Base-by-base conservation (phyloP, 2,329 filamentous ascomycete genomes). In the Lizonia empirigonia region DNA sequence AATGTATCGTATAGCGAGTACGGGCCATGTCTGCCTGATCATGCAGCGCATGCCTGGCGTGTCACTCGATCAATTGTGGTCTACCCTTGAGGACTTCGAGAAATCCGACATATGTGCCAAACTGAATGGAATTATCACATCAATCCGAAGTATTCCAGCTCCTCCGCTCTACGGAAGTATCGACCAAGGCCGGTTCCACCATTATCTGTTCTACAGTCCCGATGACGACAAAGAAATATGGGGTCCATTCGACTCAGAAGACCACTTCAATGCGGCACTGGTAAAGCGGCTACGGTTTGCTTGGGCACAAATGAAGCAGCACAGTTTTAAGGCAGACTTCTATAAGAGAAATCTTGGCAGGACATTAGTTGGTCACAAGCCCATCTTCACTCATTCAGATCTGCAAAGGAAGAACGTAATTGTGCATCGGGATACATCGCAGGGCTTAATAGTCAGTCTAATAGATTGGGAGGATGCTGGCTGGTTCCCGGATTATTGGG, bases 401-500 rank as follows among this genome's bases (percentile, higher is more conserved):
- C 48, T 56, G 22, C 48, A 49, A 40, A 39, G 53, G 27, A 56
- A 56, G 41, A 56, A 53, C 38, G 46, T 56, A 10, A 9, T 52
- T 19, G 22, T 56, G 22, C 38, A 44, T 46, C 4, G 33, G 36
- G 50, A 50, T 23, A 32, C 18, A 23, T 32, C 20, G 18, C 40
- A 47, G 9, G 49, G 41, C 32, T 27, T 55, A 38, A 45, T 32
- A n/a, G 44, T 49, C 18, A 46, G 37, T 30, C 18, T 56, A 38
- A 45, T 56, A 29, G 53, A 53, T 46, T 56, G 47, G 48, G 48
- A 53, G 39, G 50, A 37, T 8, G 53, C 53, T 37, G 49, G 50
- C 44, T 53, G 44, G 49, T 53, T 49, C 47, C 53, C 49, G 32
- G 38, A n/a, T 20, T 56, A 45, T 44, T 56, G 44, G 53, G 49